Conservation (phyloP, 2,329 filamentous ascomycete species). For the Aspergillus ochraceoroseus region DNA sequence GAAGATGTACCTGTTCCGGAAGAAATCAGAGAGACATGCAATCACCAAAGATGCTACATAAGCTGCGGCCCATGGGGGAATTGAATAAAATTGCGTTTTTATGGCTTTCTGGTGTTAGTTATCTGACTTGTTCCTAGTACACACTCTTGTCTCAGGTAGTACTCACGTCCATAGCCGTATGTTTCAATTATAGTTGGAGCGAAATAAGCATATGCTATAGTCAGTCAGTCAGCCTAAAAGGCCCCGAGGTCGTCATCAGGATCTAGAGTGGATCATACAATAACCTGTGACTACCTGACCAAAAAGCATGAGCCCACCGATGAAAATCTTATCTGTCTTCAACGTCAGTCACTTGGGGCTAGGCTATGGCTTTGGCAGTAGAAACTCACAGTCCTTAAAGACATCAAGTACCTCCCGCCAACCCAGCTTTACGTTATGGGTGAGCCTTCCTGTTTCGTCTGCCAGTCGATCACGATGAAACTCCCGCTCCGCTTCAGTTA, state of each 20-base stretch:
- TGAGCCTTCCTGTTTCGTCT: slow-evolving; percentile 63
- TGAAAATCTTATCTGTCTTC: slow-evolving; percentile 55
- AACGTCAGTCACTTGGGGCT: slow-evolving; percentile 10
- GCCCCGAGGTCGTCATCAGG: background rate
- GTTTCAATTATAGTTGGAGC: slow-evolving; percentile 64
- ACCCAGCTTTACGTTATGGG: slow-evolving; percentile 57
- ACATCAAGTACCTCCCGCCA: slow-evolving; percentile 57
- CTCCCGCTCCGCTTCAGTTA: slow-evolving; percentile 59
- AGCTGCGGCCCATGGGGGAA: slow-evolving; percentile 61
- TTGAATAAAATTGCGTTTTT: slow-evolving; percentile 48
- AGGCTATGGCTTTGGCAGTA: background rate
- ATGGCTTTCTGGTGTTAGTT: slow-evolving; percentile 34
- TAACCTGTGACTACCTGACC: slow-evolving; percentile 72
- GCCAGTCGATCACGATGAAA: slow-evolving; percentile 63
- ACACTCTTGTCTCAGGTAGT: background rate
- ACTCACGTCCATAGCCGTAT: slow-evolving; percentile 54
- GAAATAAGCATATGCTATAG: slow-evolving; percentile 63
- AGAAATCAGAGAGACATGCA: slow-evolving; percentile 65
- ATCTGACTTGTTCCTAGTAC: no score
- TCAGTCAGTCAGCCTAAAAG: slow-evolving; percentile 10
- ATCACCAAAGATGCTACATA: slow-evolving; percentile 73
- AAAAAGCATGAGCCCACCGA: slow-evolving; percentile 75
- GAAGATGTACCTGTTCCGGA: slow-evolving; percentile 72
- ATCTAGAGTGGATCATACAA: slow-evolving; percentile 33
- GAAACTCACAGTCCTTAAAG: slow-evolving; percentile 58